phyloP scores from a whole-genome alignment of 2,329 filamentous ascomycete genomes.

The Penicillium sp. region DNA sequence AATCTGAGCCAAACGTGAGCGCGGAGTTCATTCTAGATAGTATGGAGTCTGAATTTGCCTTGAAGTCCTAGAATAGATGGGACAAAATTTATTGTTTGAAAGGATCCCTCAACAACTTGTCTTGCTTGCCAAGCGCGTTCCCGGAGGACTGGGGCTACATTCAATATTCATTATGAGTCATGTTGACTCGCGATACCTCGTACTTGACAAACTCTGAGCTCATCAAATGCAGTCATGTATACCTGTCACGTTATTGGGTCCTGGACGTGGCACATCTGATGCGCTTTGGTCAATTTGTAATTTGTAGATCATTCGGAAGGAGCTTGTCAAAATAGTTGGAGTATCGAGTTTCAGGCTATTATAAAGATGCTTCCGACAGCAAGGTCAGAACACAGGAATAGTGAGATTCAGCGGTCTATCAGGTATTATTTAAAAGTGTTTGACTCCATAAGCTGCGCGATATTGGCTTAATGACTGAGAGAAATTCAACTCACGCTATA shows the following conservation, averaged over 20 bases:
- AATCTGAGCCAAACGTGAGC: no score
- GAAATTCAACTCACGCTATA: background rate
- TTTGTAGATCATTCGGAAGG: background rate
- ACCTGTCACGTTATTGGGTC: background rate
- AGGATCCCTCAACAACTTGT: background rate
- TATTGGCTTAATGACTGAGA: background rate
- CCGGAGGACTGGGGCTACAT: background rate
- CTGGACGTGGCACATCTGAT: background rate
- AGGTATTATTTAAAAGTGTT: background rate
- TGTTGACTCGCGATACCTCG: slow-evolving; percentile 8
- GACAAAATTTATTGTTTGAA: no score
- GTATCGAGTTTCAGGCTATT: background rate
- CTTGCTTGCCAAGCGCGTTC: background rate
- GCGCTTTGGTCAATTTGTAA: background rate
- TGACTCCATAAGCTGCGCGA: background rate
- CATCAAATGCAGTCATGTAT: background rate
- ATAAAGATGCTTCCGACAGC: background rate
- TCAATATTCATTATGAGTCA: slow-evolving; percentile 12
- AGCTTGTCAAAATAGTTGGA: background rate
- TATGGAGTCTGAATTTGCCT: no score
- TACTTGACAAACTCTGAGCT: background rate
- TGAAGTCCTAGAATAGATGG: no score
- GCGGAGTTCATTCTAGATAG: no score
- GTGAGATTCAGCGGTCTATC: background rate
- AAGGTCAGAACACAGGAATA: background rate